phyloP scores from a whole-genome alignment of 2,329 filamentous ascomycete genomes.

The Coniella vitis region DNA sequence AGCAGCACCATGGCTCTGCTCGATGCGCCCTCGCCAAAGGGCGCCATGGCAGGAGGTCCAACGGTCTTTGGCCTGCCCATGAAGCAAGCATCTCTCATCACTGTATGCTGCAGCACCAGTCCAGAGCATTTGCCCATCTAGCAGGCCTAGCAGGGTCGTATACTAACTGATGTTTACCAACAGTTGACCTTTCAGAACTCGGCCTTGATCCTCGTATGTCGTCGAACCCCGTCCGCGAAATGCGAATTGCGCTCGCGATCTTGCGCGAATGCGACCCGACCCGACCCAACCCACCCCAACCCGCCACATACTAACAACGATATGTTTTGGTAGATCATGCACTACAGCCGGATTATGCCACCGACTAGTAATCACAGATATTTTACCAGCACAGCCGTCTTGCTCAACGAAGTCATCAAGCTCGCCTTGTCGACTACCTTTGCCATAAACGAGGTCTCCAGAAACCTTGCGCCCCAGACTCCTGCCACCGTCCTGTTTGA shows the following conservation, averaged over 20 bases:
- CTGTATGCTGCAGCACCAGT: conserved; percentile 37
- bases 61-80: conserved; percentile 54
- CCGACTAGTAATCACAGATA: conserved; percentile 76
- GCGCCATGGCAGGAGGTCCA: conserved; percentile 28
- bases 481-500: conserved; percentile 74
- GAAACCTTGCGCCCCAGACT: conserved; percentile 68
- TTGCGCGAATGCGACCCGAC: not conserved
- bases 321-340: conserved; percentile 60
- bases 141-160: too few relatives aligned
- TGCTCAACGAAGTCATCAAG: conserved; percentile 89
- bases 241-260: not conserved
- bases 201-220: conserved; percentile 61
- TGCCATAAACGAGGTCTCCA: conserved; percentile 79
- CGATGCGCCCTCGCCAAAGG: conserved; percentile 28
- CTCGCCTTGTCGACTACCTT: conserved; percentile 79
- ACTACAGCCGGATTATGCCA: conserved; percentile 95
- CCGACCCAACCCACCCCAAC: too few relatives aligned
- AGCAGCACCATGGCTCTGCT: conserved; percentile 33
- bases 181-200: conserved; percentile 78
- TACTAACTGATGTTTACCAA: conserved; percentile 18
- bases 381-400: conserved; percentile 87
- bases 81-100: conserved; percentile 62
- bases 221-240: conserved; percentile 1
- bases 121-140: not conserved
- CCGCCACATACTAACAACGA: conserved; percentile 5